Evolutionary conservation across 495 filamentous ascomycete species (phyloP), one percentile per base, ranked within the genome.

Genomic region (Penicillium dipodomyicola): DNA sequence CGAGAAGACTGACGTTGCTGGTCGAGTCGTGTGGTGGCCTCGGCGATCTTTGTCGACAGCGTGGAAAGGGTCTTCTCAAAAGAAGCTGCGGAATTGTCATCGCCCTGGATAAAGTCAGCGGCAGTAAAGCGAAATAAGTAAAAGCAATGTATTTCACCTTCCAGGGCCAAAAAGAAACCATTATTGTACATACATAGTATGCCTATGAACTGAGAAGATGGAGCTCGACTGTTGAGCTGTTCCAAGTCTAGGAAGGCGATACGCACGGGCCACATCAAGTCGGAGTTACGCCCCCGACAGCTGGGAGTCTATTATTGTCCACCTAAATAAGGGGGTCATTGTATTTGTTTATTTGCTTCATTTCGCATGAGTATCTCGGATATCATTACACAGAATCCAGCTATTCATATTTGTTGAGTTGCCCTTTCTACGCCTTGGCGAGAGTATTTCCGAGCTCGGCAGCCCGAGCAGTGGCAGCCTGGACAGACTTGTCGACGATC

Each of bases 1-100:
- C 94, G 84, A 14, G 87, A 79, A 35, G 80, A 81, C 65, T 87
- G 80, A 19, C 90, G 87, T 43, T 87, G 77, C 40, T 75, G 70
- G 54, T 95, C 88, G 46, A 96, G 85, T 47, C 81, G 86, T 32
- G 84, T 68, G 58, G 84, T 87, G 30, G 85, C 81, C 45, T 83
- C 77, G 15, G 86, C 78, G 66, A 97, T 96, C 76, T 93, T 96
- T 27, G 76, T 77, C 14, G 92, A 85, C 41, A 98, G 82, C 11
- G 84, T 81, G 15, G 89, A 87, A 41, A 98, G 86, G 0, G 87
- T 83, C 74, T 91, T 96, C 72, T 98, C 94, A 64, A 97, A 98
- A 5, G 85, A 88, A 39, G 92, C 93, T 2, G 93, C 88, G 61
- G 92, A 96, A 69, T 82, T 87, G 64, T 89, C 84, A 57, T 91